Conservation (phyloP, 2,329 filamentous ascomycete species). For the Stemphylium vesicarium region DNA sequence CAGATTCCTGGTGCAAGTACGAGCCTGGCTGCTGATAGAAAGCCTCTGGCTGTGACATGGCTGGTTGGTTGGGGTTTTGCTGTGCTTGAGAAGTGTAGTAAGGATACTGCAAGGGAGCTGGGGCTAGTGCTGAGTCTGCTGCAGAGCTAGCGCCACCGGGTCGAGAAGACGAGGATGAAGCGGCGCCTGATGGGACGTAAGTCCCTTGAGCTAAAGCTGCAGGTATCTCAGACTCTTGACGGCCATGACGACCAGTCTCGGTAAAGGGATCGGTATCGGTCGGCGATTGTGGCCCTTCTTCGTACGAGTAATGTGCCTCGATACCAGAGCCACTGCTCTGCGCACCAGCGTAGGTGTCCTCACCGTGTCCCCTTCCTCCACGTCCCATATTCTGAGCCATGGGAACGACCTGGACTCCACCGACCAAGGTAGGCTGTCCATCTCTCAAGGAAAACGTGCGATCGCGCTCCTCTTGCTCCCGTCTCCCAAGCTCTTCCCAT, state of each 20-base stretch:
- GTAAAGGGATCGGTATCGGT: constrained; percentile 69
- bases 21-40: constrained; percentile 49
- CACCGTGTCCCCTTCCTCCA: constrained; percentile 43
- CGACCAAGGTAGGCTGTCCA: constrained; percentile 86
- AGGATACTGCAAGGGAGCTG: constrained; percentile 37
- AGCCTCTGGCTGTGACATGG: constrained; percentile 43
- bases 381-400: constrained; percentile 74
- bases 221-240: constrained; percentile 41
- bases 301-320: constrained; percentile 58
- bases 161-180: constrained; percentile 26
- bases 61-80: constrained; percentile 27
- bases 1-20: constrained; percentile 42
- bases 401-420: constrained; percentile 92
- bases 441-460: constrained; percentile 83
- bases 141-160: constrained; percentile 23
- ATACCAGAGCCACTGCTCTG: constrained; percentile 43
- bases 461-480: constrained; percentile 92
- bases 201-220: constrained; percentile 41
- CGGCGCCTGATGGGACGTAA: constrained; percentile 42
- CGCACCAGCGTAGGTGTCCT: constrained; percentile 40
- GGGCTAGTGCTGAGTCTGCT: constrained; percentile 27
- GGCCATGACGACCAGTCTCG: constrained; percentile 49
- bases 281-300: constrained; percentile 56
- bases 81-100: constrained; percentile 30
- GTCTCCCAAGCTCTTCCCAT: constrained; percentile 94